Percentiles rank a stretch among this genome's conserved stretches.
Conservation (phyloP, 768 basidiomycete genomes). For the Russula emetica region DNA sequence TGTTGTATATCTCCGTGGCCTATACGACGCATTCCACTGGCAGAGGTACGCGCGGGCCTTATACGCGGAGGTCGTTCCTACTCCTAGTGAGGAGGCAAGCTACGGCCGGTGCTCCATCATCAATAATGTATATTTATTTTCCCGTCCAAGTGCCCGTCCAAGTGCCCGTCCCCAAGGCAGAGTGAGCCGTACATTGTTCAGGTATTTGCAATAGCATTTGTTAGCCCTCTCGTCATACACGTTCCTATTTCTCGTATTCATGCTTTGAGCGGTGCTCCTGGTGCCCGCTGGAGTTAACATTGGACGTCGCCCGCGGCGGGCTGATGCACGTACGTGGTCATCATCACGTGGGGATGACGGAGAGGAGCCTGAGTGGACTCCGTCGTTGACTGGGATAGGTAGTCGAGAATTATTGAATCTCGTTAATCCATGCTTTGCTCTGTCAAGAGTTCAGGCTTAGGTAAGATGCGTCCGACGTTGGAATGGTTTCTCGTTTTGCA, state of each 20-base stretch:
- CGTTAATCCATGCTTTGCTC: no score
- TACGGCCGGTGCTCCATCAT: constrained; percentile 86
- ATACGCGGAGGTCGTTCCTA: constrained; percentile 83
- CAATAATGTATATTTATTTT: constrained; percentile 57
- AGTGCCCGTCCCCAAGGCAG: background rate
- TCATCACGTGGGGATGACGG: background rate
- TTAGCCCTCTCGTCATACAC: constrained; percentile 81
- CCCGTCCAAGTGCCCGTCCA: no score
- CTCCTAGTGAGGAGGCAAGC: constrained; percentile 89
- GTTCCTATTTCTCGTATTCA: constrained; percentile 80
- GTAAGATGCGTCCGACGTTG: no score
- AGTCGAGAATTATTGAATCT: background rate
- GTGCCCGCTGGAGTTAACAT: no score
- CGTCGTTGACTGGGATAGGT: no score
- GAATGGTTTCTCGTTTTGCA: no score
- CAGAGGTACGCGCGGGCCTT: constrained; percentile 83
- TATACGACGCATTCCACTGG: no score
- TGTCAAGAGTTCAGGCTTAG: no score
- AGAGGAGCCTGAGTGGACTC: background rate
- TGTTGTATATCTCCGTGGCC: constrained; percentile 69
- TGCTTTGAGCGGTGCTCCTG: constrained; percentile 51
- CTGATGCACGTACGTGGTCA: constrained; percentile 42
- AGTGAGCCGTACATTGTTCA: constrained; percentile 3
- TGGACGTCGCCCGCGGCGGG: constrained; percentile 34
- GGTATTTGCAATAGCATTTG: constrained; percentile 57